Base-by-base conservation (phyloP, 2,329 filamentous ascomycete species). In the Calonectria pteridis region DNA sequence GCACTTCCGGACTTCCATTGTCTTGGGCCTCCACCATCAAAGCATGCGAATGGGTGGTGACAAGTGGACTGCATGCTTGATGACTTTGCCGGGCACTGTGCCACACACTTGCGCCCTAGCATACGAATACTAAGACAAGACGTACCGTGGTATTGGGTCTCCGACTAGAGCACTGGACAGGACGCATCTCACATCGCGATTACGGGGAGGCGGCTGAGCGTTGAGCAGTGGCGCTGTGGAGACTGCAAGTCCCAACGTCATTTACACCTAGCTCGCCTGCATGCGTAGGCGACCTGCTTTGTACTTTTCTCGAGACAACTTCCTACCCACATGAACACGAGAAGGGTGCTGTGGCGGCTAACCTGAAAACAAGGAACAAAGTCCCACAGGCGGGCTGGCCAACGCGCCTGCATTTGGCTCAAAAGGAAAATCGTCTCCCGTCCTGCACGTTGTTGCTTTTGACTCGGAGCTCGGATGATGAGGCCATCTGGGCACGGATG, bases 381-480 rank as follows among this genome's bases (percentile, higher is more conserved):
- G 50, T 50, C 62, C 40, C 37, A 51, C 28, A 16, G 23, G 29
- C 23, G 37, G 50, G 50, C 55, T 49, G 40, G 46, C 31, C 35
- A 67, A 46, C 29, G 65, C 28, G 49, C 37, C 37, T 31, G 40
- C 40, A 35, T 53, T 33, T 31, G 29, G 29, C 14, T n/a, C 55
- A 43, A 50, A 49, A 53, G 35, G 31, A 65, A 53, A 26, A 31
- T 51, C 29, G 53, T 40, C 33, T 75, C 68, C 71, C 71, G 71
- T 70, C 70, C 68, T 75, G 75, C 71, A 74, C 29, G 67, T 68
- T 58, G 58, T 75, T 76, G 71, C 73, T 76, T 76, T 76, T 76
- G 70, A 31, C 70, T 73, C 40, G 23, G 55, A 69, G 63, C 67
- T 69, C 49, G 55, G 65, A 69, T 58, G 35, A 50, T 68, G 59